A percentile compares a stretch with the other conserved stretches of the same genome.
These are phyloP conservation scores for Trichoderma oligosporum DNA, from an alignment of 2,329 filamentous ascomycete species.

Conservation along the genomic window DNA sequence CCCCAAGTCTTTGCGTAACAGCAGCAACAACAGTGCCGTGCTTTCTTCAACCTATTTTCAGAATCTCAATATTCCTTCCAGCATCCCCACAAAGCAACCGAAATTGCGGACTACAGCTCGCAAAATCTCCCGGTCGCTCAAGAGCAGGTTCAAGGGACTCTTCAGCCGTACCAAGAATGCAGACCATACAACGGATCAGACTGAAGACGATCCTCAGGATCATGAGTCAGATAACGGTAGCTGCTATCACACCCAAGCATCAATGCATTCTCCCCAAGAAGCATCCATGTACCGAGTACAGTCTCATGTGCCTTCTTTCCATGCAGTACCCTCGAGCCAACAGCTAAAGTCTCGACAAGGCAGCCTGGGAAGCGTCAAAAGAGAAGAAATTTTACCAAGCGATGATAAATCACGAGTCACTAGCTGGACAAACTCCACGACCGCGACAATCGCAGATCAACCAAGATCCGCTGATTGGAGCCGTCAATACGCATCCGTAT, in stretches of 20 bases:
- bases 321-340: slow-evolving; percentile 44
- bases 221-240: slow-evolving; percentile 29
- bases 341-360: slow-evolving; percentile 51
- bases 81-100: slow-evolving; percentile 24
- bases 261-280: slow-evolving; percentile 34
- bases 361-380: slow-evolving; percentile 50
- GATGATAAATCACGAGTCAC: slow-evolving; percentile 63
- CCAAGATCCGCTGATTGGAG: slow-evolving; percentile 42
- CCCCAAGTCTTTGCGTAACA: slow-evolving; percentile 49
- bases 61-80: slow-evolving; percentile 22
- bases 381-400: slow-evolving; percentile 36
- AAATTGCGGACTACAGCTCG: slow-evolving; percentile 51
- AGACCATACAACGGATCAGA: slow-evolving; percentile 18
- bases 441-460: slow-evolving; percentile 50
- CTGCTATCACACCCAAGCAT: slow-evolving; percentile 34
- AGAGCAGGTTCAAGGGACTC: slow-evolving; percentile 52
- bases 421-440: slow-evolving; percentile 66
- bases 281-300: slow-evolving; percentile 47
- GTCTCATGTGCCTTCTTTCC: slow-evolving; percentile 49
- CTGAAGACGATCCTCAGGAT: slow-evolving; percentile 13
- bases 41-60: slow-evolving; percentile 32
- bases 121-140: slow-evolving; percentile 60
- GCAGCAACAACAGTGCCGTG: slow-evolving; percentile 39
- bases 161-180: slow-evolving; percentile 31
- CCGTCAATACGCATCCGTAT: slow-evolving; percentile 58